phyloP scores from a whole-genome alignment of 2,329 filamentous ascomycete genomes.

The Talaromyces sp. region DNA sequence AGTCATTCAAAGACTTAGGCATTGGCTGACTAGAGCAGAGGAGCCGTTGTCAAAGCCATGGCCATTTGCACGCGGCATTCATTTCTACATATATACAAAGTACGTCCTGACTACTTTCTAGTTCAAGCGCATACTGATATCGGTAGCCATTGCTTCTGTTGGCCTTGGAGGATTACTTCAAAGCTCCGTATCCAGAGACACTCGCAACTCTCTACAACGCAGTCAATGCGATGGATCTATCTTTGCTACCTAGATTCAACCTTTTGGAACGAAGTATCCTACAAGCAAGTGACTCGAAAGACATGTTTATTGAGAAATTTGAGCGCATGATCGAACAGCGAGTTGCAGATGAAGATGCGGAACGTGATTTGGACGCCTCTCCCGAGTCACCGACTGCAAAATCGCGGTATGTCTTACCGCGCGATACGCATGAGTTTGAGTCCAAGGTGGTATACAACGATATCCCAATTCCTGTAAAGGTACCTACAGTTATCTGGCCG shows the following conservation, averaged over 20 bases:
- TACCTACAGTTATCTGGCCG: conserved; percentile 86
- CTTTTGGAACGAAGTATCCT: conserved; percentile 79
- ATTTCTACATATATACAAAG: conserved; percentile 98
- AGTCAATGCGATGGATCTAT: conserved; percentile 95
- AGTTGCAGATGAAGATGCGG: conserved; percentile 59
- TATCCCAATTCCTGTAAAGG: conserved; percentile 93
- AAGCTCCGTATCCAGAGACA: conserved; percentile 81
- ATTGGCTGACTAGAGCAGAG: conserved; percentile 50
- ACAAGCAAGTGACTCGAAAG: conserved; percentile 87
- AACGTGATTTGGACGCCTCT: conserved; percentile 27
- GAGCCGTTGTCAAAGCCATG: conserved; percentile 96
- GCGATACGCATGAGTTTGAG: conserved; percentile 97
- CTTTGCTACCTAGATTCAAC: conserved; percentile 81
- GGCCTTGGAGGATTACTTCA: conserved; percentile 95
- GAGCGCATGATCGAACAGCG: conserved; percentile 87
- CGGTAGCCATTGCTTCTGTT: conserved; percentile 76
- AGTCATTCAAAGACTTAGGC: background rate
- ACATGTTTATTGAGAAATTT: conserved; percentile 97
- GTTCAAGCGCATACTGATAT: conserved; percentile 18
- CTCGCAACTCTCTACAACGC: conserved; percentile 84
- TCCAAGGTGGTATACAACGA: conserved; percentile 93
- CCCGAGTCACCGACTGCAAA: conserved; percentile 50
- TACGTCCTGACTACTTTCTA: conserved; percentile 35
- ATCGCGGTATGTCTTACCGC: conserved; percentile 71
- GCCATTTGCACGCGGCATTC: conserved; percentile 97